Conservation (phyloP, 2,329 filamentous ascomycete species). For the Apiospora pterosperma region DNA sequence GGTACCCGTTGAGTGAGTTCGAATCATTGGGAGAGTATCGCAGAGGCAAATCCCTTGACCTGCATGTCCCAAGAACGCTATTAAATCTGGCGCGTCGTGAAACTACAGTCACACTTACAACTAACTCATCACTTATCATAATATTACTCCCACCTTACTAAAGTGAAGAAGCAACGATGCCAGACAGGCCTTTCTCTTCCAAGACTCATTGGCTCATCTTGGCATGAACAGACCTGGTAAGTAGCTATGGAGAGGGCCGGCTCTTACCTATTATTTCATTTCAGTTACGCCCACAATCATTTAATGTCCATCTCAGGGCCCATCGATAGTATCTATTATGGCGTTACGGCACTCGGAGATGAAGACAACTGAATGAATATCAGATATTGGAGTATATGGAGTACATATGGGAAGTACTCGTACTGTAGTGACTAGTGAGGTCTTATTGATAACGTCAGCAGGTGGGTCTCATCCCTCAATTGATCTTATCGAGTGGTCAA, state of each 20-base stretch:
- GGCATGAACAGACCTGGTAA: too few relatives aligned
- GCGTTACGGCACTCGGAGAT: not conserved
- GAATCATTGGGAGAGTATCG: not conserved
- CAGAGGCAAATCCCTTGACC: not conserved
- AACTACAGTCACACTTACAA: not conserved
- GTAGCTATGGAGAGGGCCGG: not conserved
- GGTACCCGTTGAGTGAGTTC: not conserved
- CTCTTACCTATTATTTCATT: not conserved
- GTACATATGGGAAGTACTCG: not conserved
- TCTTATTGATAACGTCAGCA: not conserved
- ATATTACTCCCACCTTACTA: not conserved
- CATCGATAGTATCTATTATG: not conserved
- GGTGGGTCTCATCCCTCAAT: not conserved
- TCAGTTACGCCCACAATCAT: not conserved
- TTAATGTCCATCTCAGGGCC: not conserved
- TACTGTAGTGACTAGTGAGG: too few relatives aligned
- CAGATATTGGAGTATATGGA: not conserved
- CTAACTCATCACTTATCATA: not conserved
- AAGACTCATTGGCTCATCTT: not conserved
- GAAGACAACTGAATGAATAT: not conserved
- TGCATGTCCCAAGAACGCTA: not conserved
- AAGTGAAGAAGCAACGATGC: not conserved
- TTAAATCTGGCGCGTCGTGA: not conserved
- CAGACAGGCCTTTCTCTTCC: not conserved
- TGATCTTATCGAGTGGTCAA: not conserved